phyloP scores from a whole-genome alignment of 805 yeast species.

The Schizosaccharomyces octosporus region DNA sequence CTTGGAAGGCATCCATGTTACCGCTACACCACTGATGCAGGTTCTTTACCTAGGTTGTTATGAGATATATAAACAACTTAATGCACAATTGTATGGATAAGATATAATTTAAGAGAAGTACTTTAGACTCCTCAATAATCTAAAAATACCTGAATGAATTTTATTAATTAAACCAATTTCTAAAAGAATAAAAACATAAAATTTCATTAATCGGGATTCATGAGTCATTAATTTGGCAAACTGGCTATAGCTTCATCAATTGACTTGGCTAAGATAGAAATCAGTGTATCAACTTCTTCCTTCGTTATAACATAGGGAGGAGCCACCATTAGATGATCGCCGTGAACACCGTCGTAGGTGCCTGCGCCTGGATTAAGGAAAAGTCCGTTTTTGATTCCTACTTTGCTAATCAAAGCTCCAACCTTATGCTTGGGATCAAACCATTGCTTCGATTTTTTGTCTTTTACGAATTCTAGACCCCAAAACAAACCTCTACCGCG shows the following conservation, averaged over 20 bases:
- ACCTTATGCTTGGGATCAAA: constrained; percentile 1
- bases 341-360: not conserved
- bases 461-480: constrained; percentile 31
- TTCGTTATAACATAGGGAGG: not conserved
- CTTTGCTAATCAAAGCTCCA: not conserved
- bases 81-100: too few species aligned
- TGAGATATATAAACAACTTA: not conserved
- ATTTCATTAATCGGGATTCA: not conserved
- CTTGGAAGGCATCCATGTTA: constrained; percentile 1
- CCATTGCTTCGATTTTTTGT: constrained; percentile 26
- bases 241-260: not conserved
- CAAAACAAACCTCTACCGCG: constrained; percentile 41
- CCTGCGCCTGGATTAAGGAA: not conserved
- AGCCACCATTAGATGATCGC: not conserved
- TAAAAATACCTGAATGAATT: too few species aligned
- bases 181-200: not conserved
- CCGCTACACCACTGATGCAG: constrained; percentile 2
- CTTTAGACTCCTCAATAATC: too few species aligned
- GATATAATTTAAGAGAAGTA: too few species aligned
- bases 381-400: not conserved
- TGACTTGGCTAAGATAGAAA: not conserved
- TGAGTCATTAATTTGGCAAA: not conserved
- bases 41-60: not conserved
- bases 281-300: not conserved
- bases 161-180: not conserved